These are phyloP conservation scores for Mitragyna speciosa DNA, from an alignment of 257 asterid genomes.

Conservation along the genomic window DNA sequence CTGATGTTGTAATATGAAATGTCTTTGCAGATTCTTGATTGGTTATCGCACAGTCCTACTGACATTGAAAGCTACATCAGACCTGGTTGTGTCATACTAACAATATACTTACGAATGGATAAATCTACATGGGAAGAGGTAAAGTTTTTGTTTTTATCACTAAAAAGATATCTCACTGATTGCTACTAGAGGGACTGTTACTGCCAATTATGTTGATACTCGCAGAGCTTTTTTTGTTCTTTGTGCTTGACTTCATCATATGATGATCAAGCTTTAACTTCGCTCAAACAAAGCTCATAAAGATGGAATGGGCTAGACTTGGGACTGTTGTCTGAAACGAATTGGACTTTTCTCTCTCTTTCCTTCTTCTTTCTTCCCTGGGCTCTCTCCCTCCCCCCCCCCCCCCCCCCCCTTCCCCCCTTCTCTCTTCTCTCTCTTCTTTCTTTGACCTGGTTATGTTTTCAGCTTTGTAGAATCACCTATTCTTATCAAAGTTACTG, in stretches of 20 bases:
- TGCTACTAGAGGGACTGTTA: neutral
- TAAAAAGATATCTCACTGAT: constrained; percentile 7
- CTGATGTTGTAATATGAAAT: constrained; percentile 6
- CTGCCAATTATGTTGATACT: neutral
- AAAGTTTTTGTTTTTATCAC: constrained; percentile 18
- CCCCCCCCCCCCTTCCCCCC: too few species aligned
- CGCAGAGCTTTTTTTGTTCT: neutral
- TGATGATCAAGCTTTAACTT: neutral
- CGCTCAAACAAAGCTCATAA: constrained; percentile 12
- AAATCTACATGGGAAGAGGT: constrained; percentile 80
- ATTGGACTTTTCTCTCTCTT: constrained; percentile 1
- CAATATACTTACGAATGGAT: constrained; percentile 80
- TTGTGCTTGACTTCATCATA: neutral
- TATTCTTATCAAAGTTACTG: constrained; percentile 14
- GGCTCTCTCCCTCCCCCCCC: too few species aligned
- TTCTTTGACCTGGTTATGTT: constrained; percentile 1
- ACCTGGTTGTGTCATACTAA: constrained; percentile 88
- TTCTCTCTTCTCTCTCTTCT: neutral
- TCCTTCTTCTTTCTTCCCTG: too few species aligned
- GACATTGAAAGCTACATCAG: constrained; percentile 92
- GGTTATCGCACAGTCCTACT: constrained; percentile 89
- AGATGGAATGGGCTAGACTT: neutral
- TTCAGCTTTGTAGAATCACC: neutral
- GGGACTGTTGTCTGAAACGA: neutral
- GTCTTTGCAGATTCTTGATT: constrained; percentile 76